phyloP scores from a whole-genome alignment of 768 basidiomycete species.

The Pleurotus eryngii region DNA sequence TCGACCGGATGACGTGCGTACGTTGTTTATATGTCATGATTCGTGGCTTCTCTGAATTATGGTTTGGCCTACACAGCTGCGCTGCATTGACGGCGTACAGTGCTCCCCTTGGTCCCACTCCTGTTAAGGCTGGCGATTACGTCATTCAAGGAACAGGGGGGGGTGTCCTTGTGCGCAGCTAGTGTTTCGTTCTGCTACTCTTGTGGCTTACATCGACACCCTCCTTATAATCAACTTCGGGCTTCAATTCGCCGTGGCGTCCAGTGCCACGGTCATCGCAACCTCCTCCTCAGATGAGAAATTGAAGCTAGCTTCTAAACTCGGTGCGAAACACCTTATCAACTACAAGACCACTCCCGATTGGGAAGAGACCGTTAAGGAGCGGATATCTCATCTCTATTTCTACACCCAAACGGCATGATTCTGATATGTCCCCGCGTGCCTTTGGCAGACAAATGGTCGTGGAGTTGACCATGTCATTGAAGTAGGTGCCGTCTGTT shows the following conservation, averaged over 20 bases:
- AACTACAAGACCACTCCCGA: constrained; percentile 57
- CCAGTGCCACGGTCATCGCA: constrained; percentile 61
- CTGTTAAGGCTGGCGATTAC: constrained; percentile 57
- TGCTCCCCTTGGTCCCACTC: constrained; percentile 43
- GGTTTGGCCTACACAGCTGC: constrained; percentile 29
- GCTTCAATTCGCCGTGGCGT: constrained; percentile 57
- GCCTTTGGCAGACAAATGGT: constrained; percentile 29
- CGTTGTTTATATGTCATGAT: neutral
- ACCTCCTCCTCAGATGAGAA: constrained; percentile 70
- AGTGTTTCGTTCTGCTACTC: no score
- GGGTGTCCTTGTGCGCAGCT: constrained; percentile 44
- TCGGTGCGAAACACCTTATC: constrained; percentile 54
- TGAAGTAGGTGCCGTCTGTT: constrained; percentile 27
- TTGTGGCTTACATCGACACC: no score
- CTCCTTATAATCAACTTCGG: constrained; percentile 38
- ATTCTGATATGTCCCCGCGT: neutral
- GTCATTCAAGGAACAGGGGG: constrained; percentile 58
- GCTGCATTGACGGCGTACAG: constrained; percentile 67
- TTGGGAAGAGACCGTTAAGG: constrained; percentile 52
- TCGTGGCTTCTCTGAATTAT: no score
- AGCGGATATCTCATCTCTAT: constrained; percentile 9
- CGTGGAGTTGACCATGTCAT: constrained; percentile 36
- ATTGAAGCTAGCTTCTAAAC: constrained; percentile 43
- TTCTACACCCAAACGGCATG: neutral
- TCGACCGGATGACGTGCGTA: constrained; percentile 24